Base-by-base conservation (phyloP, 768 basidiomycete species). In the Collybiopsis luxurians region DNA sequence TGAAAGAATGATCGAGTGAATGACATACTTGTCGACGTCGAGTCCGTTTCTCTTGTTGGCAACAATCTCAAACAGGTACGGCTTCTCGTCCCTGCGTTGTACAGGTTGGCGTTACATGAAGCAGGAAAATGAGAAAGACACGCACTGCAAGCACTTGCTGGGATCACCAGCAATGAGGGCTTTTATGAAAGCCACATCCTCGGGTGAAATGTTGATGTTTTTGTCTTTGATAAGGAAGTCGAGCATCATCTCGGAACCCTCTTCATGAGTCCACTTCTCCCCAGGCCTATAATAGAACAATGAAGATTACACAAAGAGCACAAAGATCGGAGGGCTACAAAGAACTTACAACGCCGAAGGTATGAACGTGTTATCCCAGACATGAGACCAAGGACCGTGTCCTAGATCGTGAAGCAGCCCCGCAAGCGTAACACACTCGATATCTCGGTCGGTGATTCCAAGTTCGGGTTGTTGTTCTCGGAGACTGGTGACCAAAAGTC, bases 351-450 rank as follows among this genome's bases (percentile, higher is more conserved):
- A 60, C 1, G 82, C 84, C 3, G 63, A 56, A 0, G 89, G 89
- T 51, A 94, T 90, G 67, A 90, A 92, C 52, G 75, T 64, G 6
- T 73, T 71, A 60, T 94, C 91, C 86, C 89, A 94, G 7, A 93
- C 86, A 67, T 94, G 92, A 57, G 84, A 87, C 85, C 88, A 92
- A 0, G 91, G 91, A 0, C 92, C 92, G 63, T 92, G 91, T 0
- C 56, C 91, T 3, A 93, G 80, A 67, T 93, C 91, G 62, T 93
- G 92, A 56, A 90, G 92, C 2, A 92, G 74, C 0, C 90, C 92
- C 0, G 91, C 91, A 23, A 93, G 73, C 57, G 89, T 86, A 17
- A 93, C 85, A 57, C 92, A 93, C 49, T 78, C 76, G 28, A 92
- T 75, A 57, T 94, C 90, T 19, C 89, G 78, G 43, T 85, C 77